Conservation (phyloP, 78 protist species). For the Cavenderia fasciculata region DNA sequence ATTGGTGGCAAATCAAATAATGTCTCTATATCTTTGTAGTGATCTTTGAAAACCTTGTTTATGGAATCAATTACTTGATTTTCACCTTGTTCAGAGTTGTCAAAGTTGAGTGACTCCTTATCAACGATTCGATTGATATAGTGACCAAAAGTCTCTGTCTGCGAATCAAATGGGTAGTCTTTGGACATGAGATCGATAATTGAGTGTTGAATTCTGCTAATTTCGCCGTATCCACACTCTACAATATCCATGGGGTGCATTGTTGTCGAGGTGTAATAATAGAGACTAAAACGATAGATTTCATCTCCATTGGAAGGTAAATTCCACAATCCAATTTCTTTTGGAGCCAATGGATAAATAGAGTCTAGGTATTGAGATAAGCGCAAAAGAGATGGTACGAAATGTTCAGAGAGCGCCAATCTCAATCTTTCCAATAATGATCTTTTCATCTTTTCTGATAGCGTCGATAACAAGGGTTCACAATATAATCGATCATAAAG, state of each 20-base stretch:
- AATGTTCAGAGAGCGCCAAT: no score
- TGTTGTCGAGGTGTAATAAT: constrained; percentile 47
- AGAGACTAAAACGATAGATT: constrained; percentile 21
- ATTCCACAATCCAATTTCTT: constrained; percentile 45
- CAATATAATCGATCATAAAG: no score
- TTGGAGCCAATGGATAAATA: neutral
- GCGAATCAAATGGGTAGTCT: constrained; percentile 10
- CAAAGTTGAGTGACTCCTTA: neutral
- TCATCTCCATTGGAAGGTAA: constrained; percentile 62
- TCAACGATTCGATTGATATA: constrained; percentile 3
- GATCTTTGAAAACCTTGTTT: neutral
- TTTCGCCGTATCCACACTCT: constrained; percentile 23
- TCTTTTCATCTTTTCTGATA: neutral
- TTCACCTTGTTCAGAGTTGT: neutral
- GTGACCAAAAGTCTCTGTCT: constrained; percentile 18
- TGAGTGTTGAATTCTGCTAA: neutral
- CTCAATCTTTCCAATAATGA: no score
- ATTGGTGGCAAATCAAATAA: neutral
- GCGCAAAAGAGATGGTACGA: neutral
- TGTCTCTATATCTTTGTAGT: neutral
- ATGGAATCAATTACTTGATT: neutral
- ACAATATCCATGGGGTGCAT: constrained; percentile 46
- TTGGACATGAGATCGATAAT: neutral
- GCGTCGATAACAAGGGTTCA: neutral
- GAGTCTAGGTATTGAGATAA: neutral